Percentiles rank a stretch among this genome's conserved stretches.
Evolutionary conservation across 2,329 filamentous ascomycete genomes (phyloP).

Genomic region (Fusarium clavum): DNA sequence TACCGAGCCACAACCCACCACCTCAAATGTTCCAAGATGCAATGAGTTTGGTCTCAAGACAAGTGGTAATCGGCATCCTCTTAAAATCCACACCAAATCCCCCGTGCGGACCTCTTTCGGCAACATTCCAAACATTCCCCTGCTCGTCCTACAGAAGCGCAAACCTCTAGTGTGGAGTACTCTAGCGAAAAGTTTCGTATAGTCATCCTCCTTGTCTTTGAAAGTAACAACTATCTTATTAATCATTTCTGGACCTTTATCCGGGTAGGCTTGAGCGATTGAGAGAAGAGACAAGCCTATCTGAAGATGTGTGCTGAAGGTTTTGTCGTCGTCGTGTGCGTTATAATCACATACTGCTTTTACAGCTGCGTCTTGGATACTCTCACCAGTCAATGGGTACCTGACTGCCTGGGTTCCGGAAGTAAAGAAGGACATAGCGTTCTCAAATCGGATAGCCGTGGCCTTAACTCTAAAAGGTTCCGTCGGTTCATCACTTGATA

Average conservation of each 20-base stretch:
- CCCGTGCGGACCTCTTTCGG: fast-evolving
- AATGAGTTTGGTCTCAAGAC: neutral
- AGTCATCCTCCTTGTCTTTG: fast-evolving
- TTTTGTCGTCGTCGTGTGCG: neutral
- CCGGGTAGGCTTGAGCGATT: fast-evolving
- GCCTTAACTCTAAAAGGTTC: fast-evolving
- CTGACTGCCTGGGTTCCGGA: fast-evolving
- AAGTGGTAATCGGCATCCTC: conserved; percentile 1
- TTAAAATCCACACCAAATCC: neutral
- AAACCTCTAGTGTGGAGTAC: neutral
- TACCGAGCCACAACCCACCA: neutral
- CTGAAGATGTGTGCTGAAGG: fast-evolving
- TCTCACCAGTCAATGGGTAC: neutral
- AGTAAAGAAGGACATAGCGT: neutral
- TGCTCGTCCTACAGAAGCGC: neutral
- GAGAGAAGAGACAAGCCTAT: fast-evolving
- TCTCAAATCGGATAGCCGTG: fast-evolving
- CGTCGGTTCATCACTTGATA: neutral
- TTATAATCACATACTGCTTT: neutral
- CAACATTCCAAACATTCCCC: neutral
- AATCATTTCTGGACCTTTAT: fast-evolving
- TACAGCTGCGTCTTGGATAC: neutral
- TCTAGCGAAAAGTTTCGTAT: fast-evolving
- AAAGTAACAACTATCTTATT: fast-evolving
- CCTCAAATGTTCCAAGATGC: fast-evolving